A percentile compares a stretch with the other conserved stretches of the same genome.
phyloP scores from a whole-genome alignment of 2,329 filamentous ascomycete species.

The Niveomyces coronatus region DNA sequence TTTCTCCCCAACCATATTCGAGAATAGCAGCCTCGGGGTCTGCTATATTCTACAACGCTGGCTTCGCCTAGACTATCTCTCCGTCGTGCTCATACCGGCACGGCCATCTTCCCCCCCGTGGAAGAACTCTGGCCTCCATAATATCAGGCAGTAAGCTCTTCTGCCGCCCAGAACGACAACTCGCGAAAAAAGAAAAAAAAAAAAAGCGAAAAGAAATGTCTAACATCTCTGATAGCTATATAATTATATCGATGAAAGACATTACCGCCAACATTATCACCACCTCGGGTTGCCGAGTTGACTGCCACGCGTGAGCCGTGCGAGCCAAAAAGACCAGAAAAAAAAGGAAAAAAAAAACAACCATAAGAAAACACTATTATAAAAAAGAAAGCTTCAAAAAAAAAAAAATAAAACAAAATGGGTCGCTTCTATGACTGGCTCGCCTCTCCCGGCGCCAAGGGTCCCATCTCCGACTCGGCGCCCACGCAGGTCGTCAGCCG shows the following conservation, averaged over 20 bases:
- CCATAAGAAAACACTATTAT: neutral
- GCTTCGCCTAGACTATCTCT: neutral
- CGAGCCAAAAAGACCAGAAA: neutral
- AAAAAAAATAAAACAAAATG: neutral
- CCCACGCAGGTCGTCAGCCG: slow-evolving; percentile 8
- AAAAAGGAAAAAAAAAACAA: neutral
- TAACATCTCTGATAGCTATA: too few relatives aligned
- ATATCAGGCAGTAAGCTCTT: slow-evolving; percentile 5
- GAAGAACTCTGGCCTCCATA: slow-evolving; percentile 12
- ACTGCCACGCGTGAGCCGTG: neutral
- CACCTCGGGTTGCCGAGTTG: neutral
- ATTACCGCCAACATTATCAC: neutral
- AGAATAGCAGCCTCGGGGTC: too few relatives aligned
- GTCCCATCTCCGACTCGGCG: slow-evolving; percentile 8
- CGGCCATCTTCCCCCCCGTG: slow-evolving; percentile 6
- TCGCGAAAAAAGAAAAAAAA: neutral
- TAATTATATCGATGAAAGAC: neutral
- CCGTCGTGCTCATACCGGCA: slow-evolving; percentile 4
- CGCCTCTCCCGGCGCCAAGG: slow-evolving; percentile 10
- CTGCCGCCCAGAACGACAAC: too few relatives aligned
- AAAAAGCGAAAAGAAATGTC: too few relatives aligned
- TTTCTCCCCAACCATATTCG: too few relatives aligned
- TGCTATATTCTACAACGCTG: slow-evolving; percentile 10
- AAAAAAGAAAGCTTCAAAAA: neutral
- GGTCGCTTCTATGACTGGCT: slow-evolving; percentile 5